Conservation (phyloP, 176 grass and related monocot genomes). For the Pharus latifolius region DNA sequence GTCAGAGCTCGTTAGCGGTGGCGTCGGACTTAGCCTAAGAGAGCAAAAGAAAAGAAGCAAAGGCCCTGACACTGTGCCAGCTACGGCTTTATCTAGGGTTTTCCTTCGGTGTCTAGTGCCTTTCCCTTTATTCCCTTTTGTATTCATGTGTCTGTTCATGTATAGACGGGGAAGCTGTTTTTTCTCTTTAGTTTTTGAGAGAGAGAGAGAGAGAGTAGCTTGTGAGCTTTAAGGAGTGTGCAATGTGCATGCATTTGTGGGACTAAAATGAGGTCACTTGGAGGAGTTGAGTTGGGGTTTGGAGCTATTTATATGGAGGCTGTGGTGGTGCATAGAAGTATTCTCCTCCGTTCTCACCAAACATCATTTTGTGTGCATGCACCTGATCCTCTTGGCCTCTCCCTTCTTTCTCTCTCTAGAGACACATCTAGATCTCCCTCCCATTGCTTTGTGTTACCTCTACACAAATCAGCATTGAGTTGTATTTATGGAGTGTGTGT, state of each 20-base stretch:
- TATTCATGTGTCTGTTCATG: constrained; percentile 23
- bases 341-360: not conserved
- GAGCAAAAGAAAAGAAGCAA: not conserved
- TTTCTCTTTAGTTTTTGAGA: no score
- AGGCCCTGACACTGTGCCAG: constrained; percentile 49
- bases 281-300: not conserved
- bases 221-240: constrained; percentile 23
- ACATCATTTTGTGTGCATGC: no score
- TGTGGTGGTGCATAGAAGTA: not conserved
- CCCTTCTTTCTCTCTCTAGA: not conserved
- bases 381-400: not conserved
- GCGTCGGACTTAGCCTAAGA: no score
- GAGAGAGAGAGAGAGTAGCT: no score
- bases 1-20: no score
- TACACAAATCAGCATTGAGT: no score
- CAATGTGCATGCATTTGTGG: constrained; percentile 24
- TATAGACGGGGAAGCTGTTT: not conserved
- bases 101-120: constrained; percentile 47
- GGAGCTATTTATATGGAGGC: constrained; percentile 8
- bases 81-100: constrained; percentile 43
- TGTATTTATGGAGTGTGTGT: no score
- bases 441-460: no score
- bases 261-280: not conserved
- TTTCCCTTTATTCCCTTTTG: constrained; percentile 26
- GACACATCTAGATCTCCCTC: no score